Percentiles rank a stretch among this genome's conserved stretches.
Evolutionary conservation across 2,329 filamentous ascomycete species (phyloP).

Genomic region (Alternaria alternata): DNA sequence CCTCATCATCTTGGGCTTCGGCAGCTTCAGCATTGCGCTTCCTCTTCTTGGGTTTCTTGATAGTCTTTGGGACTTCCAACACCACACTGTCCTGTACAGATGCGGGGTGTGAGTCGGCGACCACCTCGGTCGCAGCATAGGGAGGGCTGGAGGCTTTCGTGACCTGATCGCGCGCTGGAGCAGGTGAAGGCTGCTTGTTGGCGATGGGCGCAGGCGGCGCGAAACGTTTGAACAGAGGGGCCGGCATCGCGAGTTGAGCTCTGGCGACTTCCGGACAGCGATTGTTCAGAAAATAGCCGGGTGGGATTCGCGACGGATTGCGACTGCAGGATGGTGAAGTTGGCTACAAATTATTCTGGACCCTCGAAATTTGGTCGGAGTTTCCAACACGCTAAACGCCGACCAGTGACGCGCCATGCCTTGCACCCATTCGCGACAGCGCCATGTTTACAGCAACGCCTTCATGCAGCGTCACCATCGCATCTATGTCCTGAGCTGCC

Average conservation of each 20-base stretch:
- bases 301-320: constrained; percentile 1
- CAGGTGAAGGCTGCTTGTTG: constrained; percentile 13
- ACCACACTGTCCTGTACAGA: constrained; percentile 15
- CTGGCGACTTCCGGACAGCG: background rate
- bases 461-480: constrained; percentile 1
- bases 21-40: constrained; percentile 39
- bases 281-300: background rate
- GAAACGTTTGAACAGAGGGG: constrained; percentile 57
- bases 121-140: background rate
- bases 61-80: constrained; percentile 18
- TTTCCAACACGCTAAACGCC: constrained; percentile 31
- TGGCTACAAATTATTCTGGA: constrained; percentile 27
- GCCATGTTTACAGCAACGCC: background rate
- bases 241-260: constrained; percentile 51
- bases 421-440: background rate
- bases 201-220: constrained; percentile 48
- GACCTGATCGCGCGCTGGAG: background rate
- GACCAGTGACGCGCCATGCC: constrained; percentile 31
- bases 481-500: constrained; percentile 21
- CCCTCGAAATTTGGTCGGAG: constrained; percentile 39
- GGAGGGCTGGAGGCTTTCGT: constrained; percentile 6
- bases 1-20: constrained; percentile 37
- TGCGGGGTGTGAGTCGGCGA: constrained; percentile 2
- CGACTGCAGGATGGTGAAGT: constrained; percentile 5
- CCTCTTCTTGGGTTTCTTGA: constrained; percentile 48